Percentiles rank a stretch among this genome's conserved stretches.
These are phyloP conservation scores for Allantophomopsis cytisporea DNA, from an alignment of 2,329 filamentous ascomycete species.

Conservation along the genomic window DNA sequence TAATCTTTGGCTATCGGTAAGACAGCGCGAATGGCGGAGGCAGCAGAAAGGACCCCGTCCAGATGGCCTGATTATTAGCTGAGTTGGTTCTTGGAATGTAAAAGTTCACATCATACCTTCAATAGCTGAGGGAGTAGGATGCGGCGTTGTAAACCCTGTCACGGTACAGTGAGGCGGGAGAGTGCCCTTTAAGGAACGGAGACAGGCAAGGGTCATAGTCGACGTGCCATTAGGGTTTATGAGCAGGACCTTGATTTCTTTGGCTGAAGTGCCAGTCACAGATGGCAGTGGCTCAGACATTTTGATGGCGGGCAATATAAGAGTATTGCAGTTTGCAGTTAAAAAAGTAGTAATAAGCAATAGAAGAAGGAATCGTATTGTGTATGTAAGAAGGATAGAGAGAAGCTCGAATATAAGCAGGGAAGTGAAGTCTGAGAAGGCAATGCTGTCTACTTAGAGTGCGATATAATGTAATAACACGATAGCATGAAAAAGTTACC, in stretches of 20 bases:
- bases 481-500: no score
- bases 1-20: conserved; percentile 26
- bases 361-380: no score
- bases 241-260: conserved; percentile 24
- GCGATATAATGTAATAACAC: no score
- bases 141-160: conserved; percentile 33
- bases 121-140: conserved; percentile 32
- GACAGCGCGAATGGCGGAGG: conserved; percentile 30
- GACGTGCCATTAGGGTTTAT: conserved; percentile 32
- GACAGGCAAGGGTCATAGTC: conserved; percentile 31
- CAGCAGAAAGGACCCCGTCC: conserved; percentile 34
- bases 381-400: no score
- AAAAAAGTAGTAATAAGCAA: no score
- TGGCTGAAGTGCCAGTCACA: conserved; percentile 13
- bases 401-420: no score
- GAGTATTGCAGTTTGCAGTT: neutral
- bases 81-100: no score
- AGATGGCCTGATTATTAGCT: conserved; percentile 13
- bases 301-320: neutral
- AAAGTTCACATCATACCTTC: conserved; percentile 19
- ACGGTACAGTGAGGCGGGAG: conserved; percentile 32
- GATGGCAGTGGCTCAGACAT: conserved; percentile 7
- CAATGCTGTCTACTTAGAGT: no score
- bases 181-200: conserved; percentile 25
- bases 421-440: no score